Percentiles rank a stretch among this genome's conserved stretches.
Evolutionary conservation across 2,329 filamentous ascomycete species (phyloP).

Genomic region (Trichoderma hamatum): DNA sequence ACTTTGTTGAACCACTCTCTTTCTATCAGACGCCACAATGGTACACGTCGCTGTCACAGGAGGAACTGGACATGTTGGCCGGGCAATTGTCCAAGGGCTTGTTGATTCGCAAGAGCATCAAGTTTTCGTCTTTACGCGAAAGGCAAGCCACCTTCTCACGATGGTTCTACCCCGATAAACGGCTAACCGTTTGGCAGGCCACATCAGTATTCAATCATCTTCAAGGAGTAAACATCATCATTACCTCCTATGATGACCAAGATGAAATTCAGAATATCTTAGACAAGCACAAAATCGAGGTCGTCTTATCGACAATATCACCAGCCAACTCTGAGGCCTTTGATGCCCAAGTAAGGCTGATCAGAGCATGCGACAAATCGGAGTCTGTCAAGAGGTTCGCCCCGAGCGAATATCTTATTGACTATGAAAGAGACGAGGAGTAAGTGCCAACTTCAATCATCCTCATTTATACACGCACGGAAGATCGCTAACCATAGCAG

Average conservation of each 20-base stretch:
- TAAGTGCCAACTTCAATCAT: neutral
- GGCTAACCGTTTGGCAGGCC: neutral
- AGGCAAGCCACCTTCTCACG: slow-evolving; percentile 28
- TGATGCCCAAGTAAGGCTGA: neutral
- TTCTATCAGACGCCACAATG: neutral
- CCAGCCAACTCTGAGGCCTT: slow-evolving; percentile 34
- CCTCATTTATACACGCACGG: too few species aligned
- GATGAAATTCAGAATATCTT: slow-evolving; percentile 32
- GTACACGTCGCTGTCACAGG: slow-evolving; percentile 48
- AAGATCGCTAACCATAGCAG: neutral
- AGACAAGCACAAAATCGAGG: slow-evolving; percentile 45
- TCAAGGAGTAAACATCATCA: slow-evolving; percentile 13
- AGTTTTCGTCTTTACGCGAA: slow-evolving; percentile 35
- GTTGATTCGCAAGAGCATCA: slow-evolving; percentile 40
- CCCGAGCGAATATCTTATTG: neutral
- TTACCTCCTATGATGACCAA: slow-evolving; percentile 36
- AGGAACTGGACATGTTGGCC: slow-evolving; percentile 49
- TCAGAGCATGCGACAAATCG: neutral
- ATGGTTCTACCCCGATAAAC: neutral
- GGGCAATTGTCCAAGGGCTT: slow-evolving; percentile 49
- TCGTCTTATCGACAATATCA: slow-evolving; percentile 48
- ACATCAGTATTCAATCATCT: neutral
- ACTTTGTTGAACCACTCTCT: neutral
- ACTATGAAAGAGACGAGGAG: neutral
- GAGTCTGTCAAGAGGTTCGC: neutral